Evolutionary conservation across 352 stramenopile genomes (phyloP), one percentile per base, ranked within the genome.

Genomic region (Globisporangium mamillatum): DNA sequence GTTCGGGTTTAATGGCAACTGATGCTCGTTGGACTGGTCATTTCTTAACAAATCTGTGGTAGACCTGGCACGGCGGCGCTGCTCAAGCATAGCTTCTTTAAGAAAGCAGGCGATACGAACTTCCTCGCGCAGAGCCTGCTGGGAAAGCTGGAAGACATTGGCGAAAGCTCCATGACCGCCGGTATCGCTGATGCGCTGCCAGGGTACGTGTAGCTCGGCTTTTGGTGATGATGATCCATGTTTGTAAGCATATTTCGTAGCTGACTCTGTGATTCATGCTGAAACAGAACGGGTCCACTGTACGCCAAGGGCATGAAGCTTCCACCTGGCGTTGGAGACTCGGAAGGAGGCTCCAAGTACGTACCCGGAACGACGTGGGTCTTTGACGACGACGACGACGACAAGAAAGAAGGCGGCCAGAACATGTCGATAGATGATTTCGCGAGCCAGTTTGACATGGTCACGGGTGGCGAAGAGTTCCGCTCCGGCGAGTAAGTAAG

Each of bases 51-150:
- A 60, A 24, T 6, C 18, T 7, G 25, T 24, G 70, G n/a, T 71
- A 93, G 84, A 58, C 90, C 88, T 34, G 88, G 81, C 14, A 95
- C 90, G 4, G 84, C 85, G 59, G 78, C 85, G 55, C 67, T 97
- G 68, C 74, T 97, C 63, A 95, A 95, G 75, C 86, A 97, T 75
- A 93, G 81, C 63, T 97, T 96, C 66, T 94, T 97, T 71, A 94
- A 93, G 74, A 96, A 95, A 72, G 89, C 90, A 36, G 82, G 81
- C 25, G 86, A 90, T 55, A 89, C 82, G 34, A 69, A 25, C 3
- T 95, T 87, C 68, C 68, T 95, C 36, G 86, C 87, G 14, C 58
- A 77, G 32, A 91, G 79, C 58, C 53, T 96, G 55, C 72, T 95
- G 5, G 73, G 66, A 68, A 93, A 92, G 70, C 75, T 96, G 34